Evolutionary conservation across 257 asterid genomes (phyloP).

Genomic region (Solanum ahanhuiri): DNA sequence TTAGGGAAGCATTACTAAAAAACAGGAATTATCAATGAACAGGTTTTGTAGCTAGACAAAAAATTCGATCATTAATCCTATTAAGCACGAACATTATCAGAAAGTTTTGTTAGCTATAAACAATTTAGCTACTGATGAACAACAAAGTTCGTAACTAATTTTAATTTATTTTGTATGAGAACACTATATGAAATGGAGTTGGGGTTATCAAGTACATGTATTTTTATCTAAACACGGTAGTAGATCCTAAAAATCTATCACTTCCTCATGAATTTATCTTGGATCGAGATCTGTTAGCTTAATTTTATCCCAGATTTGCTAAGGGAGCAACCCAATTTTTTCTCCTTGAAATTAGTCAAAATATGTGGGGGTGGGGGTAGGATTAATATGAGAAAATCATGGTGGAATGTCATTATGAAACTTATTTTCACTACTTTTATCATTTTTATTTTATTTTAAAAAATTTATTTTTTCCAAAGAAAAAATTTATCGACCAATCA

Average conservation of each 20-base stretch:
- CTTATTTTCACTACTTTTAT: neutral
- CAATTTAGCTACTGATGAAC: neutral
- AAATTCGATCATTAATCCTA: neutral
- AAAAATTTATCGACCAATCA: neutral
- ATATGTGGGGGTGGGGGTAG: neutral
- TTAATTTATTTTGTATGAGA: neutral
- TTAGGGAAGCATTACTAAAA: no score
- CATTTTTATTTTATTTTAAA: neutral
- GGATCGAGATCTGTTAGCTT: neutral
- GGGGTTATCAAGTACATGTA: neutral
- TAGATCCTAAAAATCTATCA: neutral
- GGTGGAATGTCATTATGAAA: neutral
- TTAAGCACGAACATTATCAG: neutral
- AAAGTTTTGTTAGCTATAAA: neutral
- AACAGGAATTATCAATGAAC: neutral
- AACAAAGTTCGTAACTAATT: neutral
- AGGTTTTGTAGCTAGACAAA: neutral
- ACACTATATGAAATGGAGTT: neutral
- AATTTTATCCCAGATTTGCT: neutral
- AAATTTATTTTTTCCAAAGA: neutral
- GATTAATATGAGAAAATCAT: neutral
- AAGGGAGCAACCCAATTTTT: neutral
- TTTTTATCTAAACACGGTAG: no score
- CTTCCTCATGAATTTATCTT: neutral
- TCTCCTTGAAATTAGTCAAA: neutral